phyloP scores from a whole-genome alignment of 1,284 basidiomycete species.

The Lentinus polychrous region DNA sequence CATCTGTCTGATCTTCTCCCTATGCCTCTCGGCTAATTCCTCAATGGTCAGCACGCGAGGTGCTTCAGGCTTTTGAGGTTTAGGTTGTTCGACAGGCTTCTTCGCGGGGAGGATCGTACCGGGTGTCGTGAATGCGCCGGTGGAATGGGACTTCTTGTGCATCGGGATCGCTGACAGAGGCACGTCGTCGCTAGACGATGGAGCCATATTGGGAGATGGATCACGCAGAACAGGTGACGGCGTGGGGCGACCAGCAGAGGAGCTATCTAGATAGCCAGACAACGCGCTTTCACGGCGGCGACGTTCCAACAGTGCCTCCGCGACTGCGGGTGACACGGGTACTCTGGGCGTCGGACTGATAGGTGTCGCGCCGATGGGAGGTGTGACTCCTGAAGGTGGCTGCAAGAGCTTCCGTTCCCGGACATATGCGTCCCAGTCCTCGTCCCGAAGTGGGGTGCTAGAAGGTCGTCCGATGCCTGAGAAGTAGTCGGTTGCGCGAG shows the following conservation, averaged over 20 bases:
- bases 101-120: conserved; percentile 64
- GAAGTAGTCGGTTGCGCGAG: conserved; percentile 35
- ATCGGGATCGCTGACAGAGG: conserved; percentile 18
- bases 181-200: conserved; percentile 18
- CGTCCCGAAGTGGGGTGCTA: conserved; percentile 61
- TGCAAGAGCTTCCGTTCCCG: conserved; percentile 74
- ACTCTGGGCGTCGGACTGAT: conserved; percentile 37
- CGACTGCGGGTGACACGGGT: conserved; percentile 60
- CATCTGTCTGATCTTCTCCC: conserved; percentile 68
- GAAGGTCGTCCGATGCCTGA: conserved; percentile 59
- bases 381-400: conserved; percentile 70
- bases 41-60: conserved; percentile 66
- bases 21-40: conserved; percentile 74
- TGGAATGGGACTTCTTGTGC: conserved; percentile 20
- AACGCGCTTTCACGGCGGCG: conserved; percentile 56
- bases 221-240: background rate
- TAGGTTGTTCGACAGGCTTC: conserved; percentile 28
- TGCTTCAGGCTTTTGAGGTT: conserved; percentile 35
- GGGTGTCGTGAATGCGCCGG: conserved; percentile 37
- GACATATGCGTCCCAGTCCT: conserved; percentile 74
- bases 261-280: conserved; percentile 29
- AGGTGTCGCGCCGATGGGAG: conserved; percentile 61
- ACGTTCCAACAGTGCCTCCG: conserved; percentile 62
- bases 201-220: background rate
- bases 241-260: background rate